Base-by-base conservation (phyloP, 768 basidiomycete genomes). In the Lactifluus hygrophoroides region DNA sequence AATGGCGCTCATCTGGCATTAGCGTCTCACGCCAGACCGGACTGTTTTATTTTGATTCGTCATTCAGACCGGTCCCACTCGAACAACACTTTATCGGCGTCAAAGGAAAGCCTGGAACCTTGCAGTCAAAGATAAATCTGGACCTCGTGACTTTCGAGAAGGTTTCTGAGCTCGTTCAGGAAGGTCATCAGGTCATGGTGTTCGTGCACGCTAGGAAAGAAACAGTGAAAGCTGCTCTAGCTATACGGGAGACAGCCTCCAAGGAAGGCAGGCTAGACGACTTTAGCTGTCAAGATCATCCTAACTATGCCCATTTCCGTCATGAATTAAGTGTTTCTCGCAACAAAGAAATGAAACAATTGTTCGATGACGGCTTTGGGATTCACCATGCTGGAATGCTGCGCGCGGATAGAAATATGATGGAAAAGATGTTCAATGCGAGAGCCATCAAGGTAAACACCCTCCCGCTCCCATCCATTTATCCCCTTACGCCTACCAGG, bases 331-430 rank as follows among this genome's bases (percentile, higher is more conserved):
- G 85, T 3, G 80, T 82, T 59, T 94, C 91, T 17, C 77, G 85
- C 64, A 99, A 99, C 69, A 91, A 90, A 69, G 96, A 98, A 72
- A 92, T 99, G 94, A 95, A 89, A 70, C 82, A 88, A 64, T 77
- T 99, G 16, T 96, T 96, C 66, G 90, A 93, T 57, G 70, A 74
- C 61, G 96, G 96, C 5, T 94, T 98, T 68, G 96, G 94, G 11
- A 97, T 99, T 46, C 95, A 97, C 71, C 96, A 99, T 72, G 96
- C 96, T 37, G 96, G 96, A 3, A 98, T 99, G 96, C 72, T 99
- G 60, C 78, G 96, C 47, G 82, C 86, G 7, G 96, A 99, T 68
- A 78, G 96, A 64, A 97, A 92, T 69, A 82, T 97, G 77, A 94
- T 89, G 83, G 96, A 98, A 71, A 79, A 81, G 66, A 82, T 97